Evolutionary conservation across 257 asterid species (phyloP).

Genomic region (Nicotiana tabacum): DNA sequence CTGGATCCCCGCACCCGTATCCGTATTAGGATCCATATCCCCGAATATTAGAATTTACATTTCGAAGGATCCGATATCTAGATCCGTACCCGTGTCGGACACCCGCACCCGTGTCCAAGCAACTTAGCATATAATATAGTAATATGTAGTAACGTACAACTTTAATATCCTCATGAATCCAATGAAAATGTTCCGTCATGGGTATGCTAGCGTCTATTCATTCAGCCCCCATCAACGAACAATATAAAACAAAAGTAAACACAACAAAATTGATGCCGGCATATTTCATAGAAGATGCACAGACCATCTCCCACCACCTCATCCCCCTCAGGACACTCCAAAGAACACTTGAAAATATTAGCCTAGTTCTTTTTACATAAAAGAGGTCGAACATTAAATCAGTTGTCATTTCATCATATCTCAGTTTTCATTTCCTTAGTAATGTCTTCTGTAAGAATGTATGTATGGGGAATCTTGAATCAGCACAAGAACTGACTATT

Average conservation of each 20-base stretch:
- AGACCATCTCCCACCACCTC: not conserved
- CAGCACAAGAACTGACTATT: not conserved
- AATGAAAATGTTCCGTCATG: not conserved
- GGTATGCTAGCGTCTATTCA: not conserved
- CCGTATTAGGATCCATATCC: too few species aligned
- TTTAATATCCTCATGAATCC: not conserved
- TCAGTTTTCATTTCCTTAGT: too few species aligned
- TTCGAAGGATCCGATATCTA: too few species aligned
- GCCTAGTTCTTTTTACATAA: not conserved
- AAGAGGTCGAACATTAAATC: not conserved
- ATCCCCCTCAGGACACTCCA: not conserved
- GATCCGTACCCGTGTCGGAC: too few species aligned
- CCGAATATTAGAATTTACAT: too few species aligned
- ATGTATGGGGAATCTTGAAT: not conserved
- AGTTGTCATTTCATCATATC: not conserved
- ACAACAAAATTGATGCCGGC: not conserved
- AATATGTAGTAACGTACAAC: too few species aligned
- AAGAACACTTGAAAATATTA: not conserved
- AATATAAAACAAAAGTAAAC: not conserved
- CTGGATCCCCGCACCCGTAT: too few species aligned
- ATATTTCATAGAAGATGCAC: too few species aligned
- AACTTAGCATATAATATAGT: not conserved
- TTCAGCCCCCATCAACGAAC: not conserved
- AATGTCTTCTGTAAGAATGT: not conserved
- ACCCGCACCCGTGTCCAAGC: too few species aligned